phyloP scores from a whole-genome alignment of 768 basidiomycete genomes.

The Hebeloma cylindrosporum region DNA sequence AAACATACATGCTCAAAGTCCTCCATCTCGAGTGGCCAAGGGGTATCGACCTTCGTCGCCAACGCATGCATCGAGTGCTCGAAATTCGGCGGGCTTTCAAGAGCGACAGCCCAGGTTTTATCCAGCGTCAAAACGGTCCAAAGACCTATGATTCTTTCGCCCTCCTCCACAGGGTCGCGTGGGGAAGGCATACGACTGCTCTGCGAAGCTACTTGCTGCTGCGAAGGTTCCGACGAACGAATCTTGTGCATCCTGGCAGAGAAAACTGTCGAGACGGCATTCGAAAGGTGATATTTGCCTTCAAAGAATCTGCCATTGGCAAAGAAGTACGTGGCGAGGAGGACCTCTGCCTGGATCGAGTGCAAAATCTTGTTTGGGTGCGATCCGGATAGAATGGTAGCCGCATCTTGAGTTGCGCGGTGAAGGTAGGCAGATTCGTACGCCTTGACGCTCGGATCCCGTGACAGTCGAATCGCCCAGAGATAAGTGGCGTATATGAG shows the following conservation, averaged over 20 bases:
- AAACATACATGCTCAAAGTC: constrained; percentile 33
- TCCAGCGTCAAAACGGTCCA: constrained; percentile 38
- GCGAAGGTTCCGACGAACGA: constrained; percentile 16
- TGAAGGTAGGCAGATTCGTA: constrained; percentile 40
- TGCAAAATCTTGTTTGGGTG: constrained; percentile 47
- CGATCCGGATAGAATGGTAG: constrained; percentile 34
- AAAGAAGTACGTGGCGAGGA: constrained; percentile 58
- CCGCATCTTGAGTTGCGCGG: constrained; percentile 40
- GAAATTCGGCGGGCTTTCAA: constrained; percentile 34
- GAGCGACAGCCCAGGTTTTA: constrained; percentile 43
- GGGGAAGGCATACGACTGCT: constrained; percentile 23
- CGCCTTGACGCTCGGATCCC: constrained; percentile 24
- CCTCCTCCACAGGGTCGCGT: constrained; percentile 33
- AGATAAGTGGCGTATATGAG: constrained; percentile 41
- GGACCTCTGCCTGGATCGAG: constrained; percentile 52
- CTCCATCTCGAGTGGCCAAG: constrained; percentile 39
- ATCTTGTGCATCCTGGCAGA: constrained; percentile 41
- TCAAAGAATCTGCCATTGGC: constrained; percentile 48
- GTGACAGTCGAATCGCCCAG: constrained; percentile 34
- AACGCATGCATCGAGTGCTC: constrained; percentile 20
- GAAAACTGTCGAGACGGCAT: constrained; percentile 35
- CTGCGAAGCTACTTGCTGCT: constrained; percentile 1
- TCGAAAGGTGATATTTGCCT: constrained; percentile 41
- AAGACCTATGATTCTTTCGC: constrained; percentile 36
- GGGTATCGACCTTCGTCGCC: constrained; percentile 32